phyloP scores from a whole-genome alignment of 176 grass and related monocot genomes.

The Puccinellia tenuiflora region DNA sequence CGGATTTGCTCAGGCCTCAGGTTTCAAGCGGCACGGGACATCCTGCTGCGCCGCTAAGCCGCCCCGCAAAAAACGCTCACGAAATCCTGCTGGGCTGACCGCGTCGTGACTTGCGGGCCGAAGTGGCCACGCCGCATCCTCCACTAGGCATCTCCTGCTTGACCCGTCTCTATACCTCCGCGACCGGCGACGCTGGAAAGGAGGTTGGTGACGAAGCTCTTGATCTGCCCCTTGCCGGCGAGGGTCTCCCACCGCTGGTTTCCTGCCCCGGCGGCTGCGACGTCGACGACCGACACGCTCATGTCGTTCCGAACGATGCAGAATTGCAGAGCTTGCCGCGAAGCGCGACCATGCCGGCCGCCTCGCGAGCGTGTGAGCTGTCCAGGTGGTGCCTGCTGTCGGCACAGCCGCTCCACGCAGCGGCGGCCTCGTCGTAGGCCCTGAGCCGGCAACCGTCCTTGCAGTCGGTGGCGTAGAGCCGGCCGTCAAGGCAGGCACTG shows the following conservation, averaged over 20 bases:
- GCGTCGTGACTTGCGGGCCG: too few species aligned
- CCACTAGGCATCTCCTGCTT: too few species aligned
- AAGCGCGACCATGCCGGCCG: constrained; percentile 51
- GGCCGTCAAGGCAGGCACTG: constrained; percentile 43
- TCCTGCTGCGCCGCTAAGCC: too few species aligned
- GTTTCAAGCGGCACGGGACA: too few species aligned
- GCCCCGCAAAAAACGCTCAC: too few species aligned
- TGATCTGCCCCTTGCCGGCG: constrained; percentile 41
- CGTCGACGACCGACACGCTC: constrained; percentile 61
- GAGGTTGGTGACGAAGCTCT: constrained; percentile 52
- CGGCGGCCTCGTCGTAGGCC: constrained; percentile 39
- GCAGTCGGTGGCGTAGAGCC: constrained; percentile 64
- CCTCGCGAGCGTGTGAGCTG: constrained; percentile 58
- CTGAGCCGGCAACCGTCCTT: constrained; percentile 70
- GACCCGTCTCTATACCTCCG: too few species aligned
- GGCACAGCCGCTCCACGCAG: constrained; percentile 36
- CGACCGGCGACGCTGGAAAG: constrained; percentile 47
- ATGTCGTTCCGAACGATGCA: constrained; percentile 75
- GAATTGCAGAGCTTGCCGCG: constrained; percentile 53
- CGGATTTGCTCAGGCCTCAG: too few species aligned
- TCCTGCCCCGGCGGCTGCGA: constrained; percentile 9
- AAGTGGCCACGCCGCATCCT: too few species aligned
- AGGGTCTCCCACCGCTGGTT: constrained; percentile 47
- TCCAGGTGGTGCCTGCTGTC: constrained; percentile 57
- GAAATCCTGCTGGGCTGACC: too few species aligned